Evolutionary conservation across 1,284 basidiomycete species (phyloP).

Genomic region (Pseudozyma tsukubaensis): DNA sequence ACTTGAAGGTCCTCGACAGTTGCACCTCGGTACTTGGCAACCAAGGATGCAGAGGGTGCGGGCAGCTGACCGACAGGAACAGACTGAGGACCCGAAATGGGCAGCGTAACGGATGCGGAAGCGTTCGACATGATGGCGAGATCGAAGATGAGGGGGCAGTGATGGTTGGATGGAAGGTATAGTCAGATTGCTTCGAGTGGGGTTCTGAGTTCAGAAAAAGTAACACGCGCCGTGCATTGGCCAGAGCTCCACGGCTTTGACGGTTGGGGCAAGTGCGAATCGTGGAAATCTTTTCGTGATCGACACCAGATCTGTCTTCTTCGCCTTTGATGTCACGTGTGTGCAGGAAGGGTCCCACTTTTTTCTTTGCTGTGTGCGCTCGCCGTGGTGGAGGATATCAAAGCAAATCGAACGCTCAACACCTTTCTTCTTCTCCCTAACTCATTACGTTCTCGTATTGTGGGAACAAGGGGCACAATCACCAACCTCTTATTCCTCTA

Average conservation of each 20-base stretch:
- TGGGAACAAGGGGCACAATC: slow-evolving; percentile 48
- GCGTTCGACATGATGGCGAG: slow-evolving; percentile 28
- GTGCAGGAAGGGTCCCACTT: not conserved
- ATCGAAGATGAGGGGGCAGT: not conserved
- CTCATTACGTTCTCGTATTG: slow-evolving; percentile 61
- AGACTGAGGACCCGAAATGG: slow-evolving; percentile 56
- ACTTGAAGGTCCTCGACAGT: slow-evolving; percentile 64
- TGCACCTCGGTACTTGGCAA: slow-evolving; percentile 60
- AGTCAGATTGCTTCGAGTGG: not conserved
- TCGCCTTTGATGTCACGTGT: not conserved
- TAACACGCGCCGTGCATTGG: slow-evolving; percentile 16
- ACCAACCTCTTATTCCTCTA: slow-evolving; percentile 53
- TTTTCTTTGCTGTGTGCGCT: not conserved
- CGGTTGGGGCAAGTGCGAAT: slow-evolving; percentile 5
- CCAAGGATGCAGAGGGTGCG: slow-evolving; percentile 45
- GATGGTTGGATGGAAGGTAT: not conserved
- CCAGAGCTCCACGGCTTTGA: slow-evolving; percentile 18
- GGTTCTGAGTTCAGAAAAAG: slow-evolving; percentile 2
- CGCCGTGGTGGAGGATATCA: not conserved
- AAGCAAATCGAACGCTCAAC: not conserved
- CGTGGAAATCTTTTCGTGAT: slow-evolving; percentile 9
- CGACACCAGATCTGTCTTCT: slow-evolving; percentile 5
- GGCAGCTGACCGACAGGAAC: slow-evolving; percentile 47
- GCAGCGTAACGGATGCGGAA: slow-evolving; percentile 44
- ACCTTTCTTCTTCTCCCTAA: slow-evolving; percentile 41